Evolutionary conservation across 305 asterid genomes (phyloP), one percentile per base, ranked within the genome.

Genomic region (Fraxinus albicans): DNA sequence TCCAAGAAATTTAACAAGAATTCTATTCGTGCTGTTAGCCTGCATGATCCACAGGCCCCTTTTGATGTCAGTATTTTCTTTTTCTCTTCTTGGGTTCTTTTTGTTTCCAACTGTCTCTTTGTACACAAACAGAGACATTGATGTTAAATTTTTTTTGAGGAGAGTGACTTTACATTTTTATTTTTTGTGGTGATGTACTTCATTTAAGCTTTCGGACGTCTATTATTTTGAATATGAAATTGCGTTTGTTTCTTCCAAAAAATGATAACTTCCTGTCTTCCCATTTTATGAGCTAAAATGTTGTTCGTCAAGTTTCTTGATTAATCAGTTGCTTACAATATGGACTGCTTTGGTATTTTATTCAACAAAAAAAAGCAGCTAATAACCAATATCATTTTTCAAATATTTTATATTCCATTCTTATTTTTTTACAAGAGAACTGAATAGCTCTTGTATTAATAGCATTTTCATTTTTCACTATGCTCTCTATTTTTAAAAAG

Each of bases 1-100:
- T 80, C 89, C 15, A 89, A 87, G 87, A 87, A 87, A 34, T 91
- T 87, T 85, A 93, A 89, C 95, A 92, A 83, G 89, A 91, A 83
- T 79, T 88, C 94, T 0, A 89, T 96, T 83, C 97, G 96, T 35
- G 90, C 93, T 74, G 94, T 96, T 84, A 82, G 93, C 85, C 85
- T 92, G 88, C 97, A 96, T 67, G 85, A 92, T 86, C 94, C 97
- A 35, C 93, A 84, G 82, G 84, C 92, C 25, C 98, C 99, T 38
- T 82, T 80, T 23, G 92, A 94, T 87, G 99, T 95, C 70, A 85
- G 89, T 85, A n/a, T 78, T 75, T 19, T 21, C 34, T 63, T 79
- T 38, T 63, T 44, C 72, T 12, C 65, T 33, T 4, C 3, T 3
- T 36, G 8, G 4, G 50, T 5, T 33, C 44, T 29, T 33, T 33